These are phyloP conservation scores for Linum trigynum DNA, from an alignment of 345 rosid genomes.

Conservation along the genomic window DNA sequence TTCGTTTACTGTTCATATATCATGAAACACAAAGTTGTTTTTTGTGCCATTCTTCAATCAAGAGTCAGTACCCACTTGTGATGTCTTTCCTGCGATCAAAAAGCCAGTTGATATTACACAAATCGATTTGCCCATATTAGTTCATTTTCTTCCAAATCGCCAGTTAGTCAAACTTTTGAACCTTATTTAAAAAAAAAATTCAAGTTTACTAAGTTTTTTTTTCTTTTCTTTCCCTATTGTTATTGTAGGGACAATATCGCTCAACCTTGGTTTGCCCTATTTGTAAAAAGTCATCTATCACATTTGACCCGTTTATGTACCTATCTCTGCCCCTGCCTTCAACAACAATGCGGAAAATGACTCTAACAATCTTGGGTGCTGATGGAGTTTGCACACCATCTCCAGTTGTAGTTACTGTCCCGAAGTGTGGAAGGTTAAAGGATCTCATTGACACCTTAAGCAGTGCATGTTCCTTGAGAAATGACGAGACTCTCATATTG, in stretches of 20 bases:
- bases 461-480: slow-evolving; percentile 17
- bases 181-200: neutral
- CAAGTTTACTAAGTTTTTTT: neutral
- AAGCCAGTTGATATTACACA: neutral
- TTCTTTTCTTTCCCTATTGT: neutral
- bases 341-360: slow-evolving; percentile 18
- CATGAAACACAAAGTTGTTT: neutral
- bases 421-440: slow-evolving; percentile 16
- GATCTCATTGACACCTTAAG: slow-evolving; percentile 20
- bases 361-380: slow-evolving; percentile 16
- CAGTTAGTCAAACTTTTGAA: neutral
- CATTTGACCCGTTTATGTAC: slow-evolving; percentile 27
- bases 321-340: slow-evolving; percentile 20
- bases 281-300: slow-evolving; percentile 18
- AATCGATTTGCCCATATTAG: neutral
- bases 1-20: neutral
- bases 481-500: slow-evolving; percentile 16
- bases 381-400: slow-evolving; percentile 15
- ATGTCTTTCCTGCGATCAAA: neutral
- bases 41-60: no score
- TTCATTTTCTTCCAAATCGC: neutral
- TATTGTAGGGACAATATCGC: slow-evolving; percentile 17
- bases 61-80: no score
- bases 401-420: slow-evolving; percentile 18
- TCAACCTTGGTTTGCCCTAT: slow-evolving; percentile 14